Percentiles rank a stretch among this genome's conserved stretches.
Evolutionary conservation across 768 basidiomycete species (phyloP).

Genomic region (Naganishia kalamii): DNA sequence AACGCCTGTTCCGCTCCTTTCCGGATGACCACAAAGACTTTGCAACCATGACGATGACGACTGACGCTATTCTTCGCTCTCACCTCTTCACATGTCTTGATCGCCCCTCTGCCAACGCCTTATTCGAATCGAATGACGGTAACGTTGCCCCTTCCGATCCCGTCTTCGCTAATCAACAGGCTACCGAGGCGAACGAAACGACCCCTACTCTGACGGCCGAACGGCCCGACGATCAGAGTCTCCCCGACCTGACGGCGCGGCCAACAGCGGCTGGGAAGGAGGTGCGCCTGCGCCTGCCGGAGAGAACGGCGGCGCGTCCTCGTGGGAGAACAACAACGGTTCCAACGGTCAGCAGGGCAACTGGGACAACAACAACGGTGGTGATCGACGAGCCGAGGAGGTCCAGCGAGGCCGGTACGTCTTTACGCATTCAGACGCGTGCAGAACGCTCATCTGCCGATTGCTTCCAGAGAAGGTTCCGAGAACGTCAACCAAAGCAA

Average conservation of each 20-base stretch:
- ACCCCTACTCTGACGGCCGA: conserved; percentile 21
- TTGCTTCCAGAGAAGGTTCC: conserved; percentile 21
- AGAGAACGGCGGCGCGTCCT: neutral
- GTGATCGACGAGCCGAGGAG: conserved; percentile 3
- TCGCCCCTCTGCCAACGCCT: neutral
- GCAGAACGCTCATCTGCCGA: neutral
- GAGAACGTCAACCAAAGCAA: conserved; percentile 59
- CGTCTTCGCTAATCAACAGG: conserved; percentile 7
- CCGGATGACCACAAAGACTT: conserved; percentile 1
- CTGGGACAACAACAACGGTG: conserved; percentile 18
- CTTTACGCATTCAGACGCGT: neutral
- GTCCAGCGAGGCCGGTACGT: conserved; percentile 22
- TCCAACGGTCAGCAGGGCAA: neutral
- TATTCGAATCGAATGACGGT: neutral
- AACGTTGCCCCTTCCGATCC: neutral
- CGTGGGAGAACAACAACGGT: conserved; percentile 10
- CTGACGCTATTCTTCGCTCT: conserved; percentile 19
- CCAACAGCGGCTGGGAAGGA: neutral
- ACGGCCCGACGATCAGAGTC: conserved; percentile 19
- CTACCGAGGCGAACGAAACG: conserved; percentile 23
- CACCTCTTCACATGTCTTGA: conserved; percentile 8
- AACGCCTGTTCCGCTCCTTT: neutral
- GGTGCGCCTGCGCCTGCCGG: neutral
- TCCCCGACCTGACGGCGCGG: neutral
- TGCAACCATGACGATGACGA: conserved; percentile 17